Evolutionary conservation across 2,329 filamentous ascomycete species (phyloP).

Genomic region (Xylariales sp.): DNA sequence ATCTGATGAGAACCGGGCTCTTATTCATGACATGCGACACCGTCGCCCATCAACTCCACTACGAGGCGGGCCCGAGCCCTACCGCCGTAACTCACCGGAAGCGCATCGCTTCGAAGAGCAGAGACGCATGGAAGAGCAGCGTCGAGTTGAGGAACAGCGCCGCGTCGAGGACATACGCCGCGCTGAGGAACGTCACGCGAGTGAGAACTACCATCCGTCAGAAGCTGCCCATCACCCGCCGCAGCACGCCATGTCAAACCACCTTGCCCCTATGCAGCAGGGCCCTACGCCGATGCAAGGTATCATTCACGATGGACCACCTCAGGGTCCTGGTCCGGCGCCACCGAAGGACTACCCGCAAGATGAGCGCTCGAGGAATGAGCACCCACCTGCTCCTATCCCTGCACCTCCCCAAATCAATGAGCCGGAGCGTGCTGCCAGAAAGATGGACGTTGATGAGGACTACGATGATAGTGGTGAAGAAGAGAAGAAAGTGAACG

Average conservation of each 20-base stretch:
- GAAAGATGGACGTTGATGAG: constrained; percentile 96
- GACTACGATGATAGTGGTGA: constrained; percentile 95
- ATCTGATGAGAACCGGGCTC: constrained; percentile 81
- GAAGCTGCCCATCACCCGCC: constrained; percentile 84
- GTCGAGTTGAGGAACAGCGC: constrained; percentile 52
- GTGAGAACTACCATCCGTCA: constrained; percentile 83
- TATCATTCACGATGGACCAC: constrained; percentile 46
- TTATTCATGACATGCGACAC: constrained; percentile 77
- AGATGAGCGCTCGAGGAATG: constrained; percentile 54
- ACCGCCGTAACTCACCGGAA: constrained; percentile 75
- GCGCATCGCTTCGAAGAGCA: constrained; percentile 60
- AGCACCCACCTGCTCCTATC: constrained; percentile 39
- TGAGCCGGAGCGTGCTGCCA: constrained; percentile 76
- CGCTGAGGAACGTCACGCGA: constrained; percentile 60
- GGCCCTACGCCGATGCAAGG: constrained; percentile 51
- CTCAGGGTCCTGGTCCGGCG: constrained; percentile 19
- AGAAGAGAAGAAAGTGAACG: constrained; percentile 64
- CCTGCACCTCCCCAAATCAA: constrained; percentile 46
- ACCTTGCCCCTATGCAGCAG: constrained; percentile 60
- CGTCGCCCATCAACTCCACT: constrained; percentile 74
- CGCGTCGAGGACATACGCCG: constrained; percentile 51
- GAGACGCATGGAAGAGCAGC: constrained; percentile 54
- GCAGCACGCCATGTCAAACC: constrained; percentile 52
- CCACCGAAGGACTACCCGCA: constrained; percentile 48
- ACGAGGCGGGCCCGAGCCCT: constrained; percentile 44